Evolutionary conservation across 1,139 yeast species (phyloP), one percentile per base, ranked within the genome.

Genomic region (Kluyveromyces sp.): DNA sequence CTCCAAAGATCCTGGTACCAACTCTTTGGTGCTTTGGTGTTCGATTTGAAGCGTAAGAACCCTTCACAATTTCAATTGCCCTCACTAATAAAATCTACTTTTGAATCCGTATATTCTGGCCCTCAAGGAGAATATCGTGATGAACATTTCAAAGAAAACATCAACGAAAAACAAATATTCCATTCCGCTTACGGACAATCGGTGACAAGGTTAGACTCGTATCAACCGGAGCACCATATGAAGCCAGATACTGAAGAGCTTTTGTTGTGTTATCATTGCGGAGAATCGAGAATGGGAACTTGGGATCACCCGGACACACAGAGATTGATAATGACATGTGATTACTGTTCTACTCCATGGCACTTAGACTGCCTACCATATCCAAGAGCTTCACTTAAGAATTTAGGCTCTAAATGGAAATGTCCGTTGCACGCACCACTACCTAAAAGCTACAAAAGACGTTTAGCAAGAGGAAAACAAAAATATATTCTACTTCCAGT

Each of bases 321-420:
- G 43, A 74, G 70, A 51, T 75, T 64, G 51, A 69, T 92, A 34
- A 77, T 83, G 15, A 79, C 79, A 49, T 92, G 98, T 64, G 97
- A 90, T 60, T 84, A 82, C 58, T 92, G 98, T 65, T 73, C 83
- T 0, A 71, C 84, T n/a, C 77, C 82, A 10, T 92, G 96, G 95
- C 98, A 92, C 64, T 67, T 90, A 41, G 97, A 92, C 65, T 92
- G 98, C 64, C 66, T 92, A 21, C 65, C 65, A 8, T 85, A 87
- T 7, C 96, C 96, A 2, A 67, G 87, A 57, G 74, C 85, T 26
- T 73, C 83, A 5, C 78, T 83, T n/a, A 87, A 88, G 58, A 79
- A 85, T 27, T 66, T 88, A 37, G 94, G 95, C 1, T 74, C 77
- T 38, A 86, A 86, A 60, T 92, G 98, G 98, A 81, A 80, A 66